phyloP scores from a whole-genome alignment of 2,329 filamentous ascomycete species.

The Cercospora beticola region DNA sequence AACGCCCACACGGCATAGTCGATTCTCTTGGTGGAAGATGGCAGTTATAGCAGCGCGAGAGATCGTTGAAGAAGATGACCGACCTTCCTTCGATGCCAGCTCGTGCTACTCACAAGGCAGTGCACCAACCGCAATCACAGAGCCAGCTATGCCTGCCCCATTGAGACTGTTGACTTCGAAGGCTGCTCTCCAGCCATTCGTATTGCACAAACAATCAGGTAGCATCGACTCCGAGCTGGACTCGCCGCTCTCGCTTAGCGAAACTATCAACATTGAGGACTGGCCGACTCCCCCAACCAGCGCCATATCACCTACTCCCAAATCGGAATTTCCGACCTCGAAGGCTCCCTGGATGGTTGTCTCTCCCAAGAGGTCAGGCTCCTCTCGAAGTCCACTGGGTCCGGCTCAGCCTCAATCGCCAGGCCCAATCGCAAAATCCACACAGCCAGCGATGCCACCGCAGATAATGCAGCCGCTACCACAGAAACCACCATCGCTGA shows the following conservation, averaged over 20 bases:
- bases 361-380: not conserved
- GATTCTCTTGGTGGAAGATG: conserved; percentile 7
- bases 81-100: conserved; percentile 3
- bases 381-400: not conserved
- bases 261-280: conserved; percentile 1
- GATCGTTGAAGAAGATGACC: not conserved
- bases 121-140: not conserved
- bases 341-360: not conserved
- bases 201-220: not conserved
- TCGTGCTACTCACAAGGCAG: not conserved
- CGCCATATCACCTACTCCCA: conserved; percentile 1
- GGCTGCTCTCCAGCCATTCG: not conserved
- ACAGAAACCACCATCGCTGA: not conserved
- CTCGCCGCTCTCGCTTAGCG: not conserved
- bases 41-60: not conserved
- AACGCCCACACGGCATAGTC: not conserved
- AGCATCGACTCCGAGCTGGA: conserved; percentile 1
- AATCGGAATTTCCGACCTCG: not conserved
- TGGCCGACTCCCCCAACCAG: conserved; percentile 11
- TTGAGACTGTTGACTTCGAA: not conserved
- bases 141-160: not conserved
- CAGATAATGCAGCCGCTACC: not conserved
- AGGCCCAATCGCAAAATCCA: not conserved
- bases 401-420: not conserved
- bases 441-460: not conserved